These are phyloP conservation scores for Clausena lansium DNA, from an alignment of 345 rosid species.

Conservation along the genomic window DNA sequence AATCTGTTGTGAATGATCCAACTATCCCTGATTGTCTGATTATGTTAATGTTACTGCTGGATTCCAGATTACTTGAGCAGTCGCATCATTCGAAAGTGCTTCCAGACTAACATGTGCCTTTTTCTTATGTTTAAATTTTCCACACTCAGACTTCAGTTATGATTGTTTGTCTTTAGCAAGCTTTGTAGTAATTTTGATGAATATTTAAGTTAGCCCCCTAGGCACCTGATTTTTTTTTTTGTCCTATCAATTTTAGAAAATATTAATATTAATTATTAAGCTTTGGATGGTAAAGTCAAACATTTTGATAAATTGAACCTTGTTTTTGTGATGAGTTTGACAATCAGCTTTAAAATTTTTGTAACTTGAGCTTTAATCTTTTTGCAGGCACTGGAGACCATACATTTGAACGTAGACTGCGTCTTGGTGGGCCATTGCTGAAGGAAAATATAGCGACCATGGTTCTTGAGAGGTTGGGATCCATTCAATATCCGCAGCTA, in stretches of 20 bases:
- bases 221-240: background rate
- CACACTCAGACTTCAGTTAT: background rate
- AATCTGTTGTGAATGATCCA: background rate
- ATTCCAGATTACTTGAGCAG: background rate
- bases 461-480: slow-evolving; percentile 89
- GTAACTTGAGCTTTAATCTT: background rate
- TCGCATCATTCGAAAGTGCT: background rate
- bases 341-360: background rate
- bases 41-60: background rate
- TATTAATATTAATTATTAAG: background rate
- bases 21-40: background rate
- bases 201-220: background rate
- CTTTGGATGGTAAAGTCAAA: background rate
- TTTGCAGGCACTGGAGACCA: slow-evolving; percentile 95
- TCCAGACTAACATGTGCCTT: background rate
- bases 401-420: slow-evolving; percentile 80
- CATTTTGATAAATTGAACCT: background rate
- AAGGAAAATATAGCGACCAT: slow-evolving; percentile 91
- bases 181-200: background rate
- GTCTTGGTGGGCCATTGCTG: slow-evolving; percentile 88
- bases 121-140: background rate
- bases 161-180: background rate
- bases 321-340: slow-evolving; percentile 4
- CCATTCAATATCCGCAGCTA: slow-evolving; percentile 11
- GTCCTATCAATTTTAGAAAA: background rate